phyloP scores from a whole-genome alignment of 345 rosid species.

The Citrus hindsii region DNA sequence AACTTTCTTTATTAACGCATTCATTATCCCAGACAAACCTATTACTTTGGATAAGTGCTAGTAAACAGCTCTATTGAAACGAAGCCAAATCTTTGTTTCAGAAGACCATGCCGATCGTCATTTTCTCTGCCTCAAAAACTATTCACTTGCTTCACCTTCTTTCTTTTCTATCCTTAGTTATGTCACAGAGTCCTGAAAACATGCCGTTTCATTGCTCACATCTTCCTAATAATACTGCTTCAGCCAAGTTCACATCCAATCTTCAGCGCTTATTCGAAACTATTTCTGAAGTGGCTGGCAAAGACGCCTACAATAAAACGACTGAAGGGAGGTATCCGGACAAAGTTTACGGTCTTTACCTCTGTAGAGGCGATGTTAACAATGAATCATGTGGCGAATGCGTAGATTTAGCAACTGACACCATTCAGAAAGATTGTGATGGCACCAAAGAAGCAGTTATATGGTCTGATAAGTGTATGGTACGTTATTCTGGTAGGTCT shows the following conservation, averaged over 20 bases:
- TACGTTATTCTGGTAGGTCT: constrained; percentile 25
- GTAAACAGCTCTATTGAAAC: background rate
- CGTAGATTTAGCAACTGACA: background rate
- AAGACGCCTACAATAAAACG: background rate
- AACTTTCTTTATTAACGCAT: background rate
- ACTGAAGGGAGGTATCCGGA: constrained; percentile 4
- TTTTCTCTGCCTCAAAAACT: background rate
- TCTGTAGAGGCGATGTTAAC: constrained; percentile 2
- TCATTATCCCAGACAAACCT: background rate
- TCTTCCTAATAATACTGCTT: background rate
- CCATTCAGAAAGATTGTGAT: constrained; percentile 19
- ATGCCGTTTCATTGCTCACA: background rate
- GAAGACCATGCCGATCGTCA: background rate
- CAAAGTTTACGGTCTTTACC: constrained; percentile 18
- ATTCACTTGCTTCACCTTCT: constrained; percentile 1
- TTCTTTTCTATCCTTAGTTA: background rate
- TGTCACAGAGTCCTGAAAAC: background rate
- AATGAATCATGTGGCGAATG: constrained; percentile 13
- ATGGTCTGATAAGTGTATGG: constrained; percentile 36
- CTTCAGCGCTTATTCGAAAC: background rate
- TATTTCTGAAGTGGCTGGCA: background rate
- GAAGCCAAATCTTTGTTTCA: background rate
- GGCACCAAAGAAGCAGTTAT: constrained; percentile 18
- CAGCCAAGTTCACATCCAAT: background rate
- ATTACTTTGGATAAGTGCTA: background rate